These are phyloP conservation scores for Ganoderma multipileum DNA, from an alignment of 1,284 basidiomycete genomes.

Conservation along the genomic window DNA sequence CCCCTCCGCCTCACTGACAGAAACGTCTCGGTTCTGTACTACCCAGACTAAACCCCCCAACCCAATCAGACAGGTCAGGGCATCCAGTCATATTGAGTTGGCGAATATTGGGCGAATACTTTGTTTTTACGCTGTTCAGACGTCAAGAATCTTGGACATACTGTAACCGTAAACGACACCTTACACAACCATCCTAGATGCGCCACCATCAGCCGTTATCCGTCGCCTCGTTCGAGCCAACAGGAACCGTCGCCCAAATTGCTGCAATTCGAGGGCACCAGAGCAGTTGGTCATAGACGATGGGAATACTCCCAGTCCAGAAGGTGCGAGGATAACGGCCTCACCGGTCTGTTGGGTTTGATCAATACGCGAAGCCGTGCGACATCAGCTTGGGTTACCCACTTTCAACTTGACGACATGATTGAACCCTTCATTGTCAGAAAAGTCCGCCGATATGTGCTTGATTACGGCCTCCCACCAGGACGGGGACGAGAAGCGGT, in stretches of 20 bases:
- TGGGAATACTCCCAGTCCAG: conserved; percentile 53
- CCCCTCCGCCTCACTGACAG: too few relatives aligned
- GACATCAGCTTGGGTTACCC: conserved; percentile 6
- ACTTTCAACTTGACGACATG: conserved; percentile 71
- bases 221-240: conserved; percentile 65
- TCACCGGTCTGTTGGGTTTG: conserved; percentile 59
- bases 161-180: neutral
- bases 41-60: too few relatives aligned
- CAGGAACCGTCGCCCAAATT: conserved; percentile 62
- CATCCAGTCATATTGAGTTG: neutral
- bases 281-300: conserved; percentile 3
- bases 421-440: conserved; percentile 65
- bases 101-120: neutral
- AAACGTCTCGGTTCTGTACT: too few relatives aligned
- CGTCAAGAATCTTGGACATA: neutral
- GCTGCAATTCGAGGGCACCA: conserved; percentile 20
- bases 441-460: conserved; percentile 70
- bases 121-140: neutral
- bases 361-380: neutral
- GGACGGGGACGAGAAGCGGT: conserved; percentile 75
- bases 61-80: too few relatives aligned
- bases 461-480: conserved; percentile 76
- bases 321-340: conserved; percentile 68
- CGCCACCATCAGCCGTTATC: conserved; percentile 68
- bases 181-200: conserved; percentile 43